phyloP scores from a whole-genome alignment of 495 filamentous ascomycete species.

The Astrothelium macrocarpum region DNA sequence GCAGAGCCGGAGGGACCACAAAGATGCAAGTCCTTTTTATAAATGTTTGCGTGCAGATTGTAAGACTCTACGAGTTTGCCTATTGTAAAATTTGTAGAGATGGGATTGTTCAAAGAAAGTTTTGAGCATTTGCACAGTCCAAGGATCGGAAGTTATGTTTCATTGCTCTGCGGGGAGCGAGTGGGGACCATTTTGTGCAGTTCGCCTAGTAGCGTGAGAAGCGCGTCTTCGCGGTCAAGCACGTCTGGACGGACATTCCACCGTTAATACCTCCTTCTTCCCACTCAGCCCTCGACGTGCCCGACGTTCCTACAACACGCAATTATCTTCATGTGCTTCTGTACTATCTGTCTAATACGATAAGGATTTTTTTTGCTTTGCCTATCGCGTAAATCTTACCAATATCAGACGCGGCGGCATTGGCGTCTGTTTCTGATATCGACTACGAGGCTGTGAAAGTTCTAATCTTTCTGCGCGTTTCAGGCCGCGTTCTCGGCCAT shows the following conservation, averaged over 20 bases:
- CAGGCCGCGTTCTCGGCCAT: background rate
- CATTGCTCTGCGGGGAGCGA: background rate
- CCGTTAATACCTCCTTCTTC: background rate
- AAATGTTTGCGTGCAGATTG: no score
- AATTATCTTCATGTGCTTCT: background rate
- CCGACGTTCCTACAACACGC: background rate
- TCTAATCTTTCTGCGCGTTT: background rate
- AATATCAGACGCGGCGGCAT: background rate
- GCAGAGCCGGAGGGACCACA: no score
- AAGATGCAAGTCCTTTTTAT: no score
- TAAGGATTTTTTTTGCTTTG: background rate
- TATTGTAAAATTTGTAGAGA: no score
- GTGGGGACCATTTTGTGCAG: conserved; percentile 3
- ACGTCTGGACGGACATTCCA: conserved; percentile 6
- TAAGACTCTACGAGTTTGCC: no score
- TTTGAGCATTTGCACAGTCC: background rate
- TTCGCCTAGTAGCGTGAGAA: conserved; percentile 5
- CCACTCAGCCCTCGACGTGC: background rate
- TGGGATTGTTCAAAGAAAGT: background rate
- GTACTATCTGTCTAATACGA: background rate
- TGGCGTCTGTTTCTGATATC: conserved; percentile 5
- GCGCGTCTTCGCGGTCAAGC: conserved; percentile 5
- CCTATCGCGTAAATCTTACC: background rate
- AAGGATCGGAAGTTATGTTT: conserved; percentile 2
- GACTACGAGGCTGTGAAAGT: background rate